Percentiles rank a stretch among this genome's conserved stretches.
phyloP scores from a whole-genome alignment of 139 green algal species.

The Astrephomene gubernaculifera region DNA sequence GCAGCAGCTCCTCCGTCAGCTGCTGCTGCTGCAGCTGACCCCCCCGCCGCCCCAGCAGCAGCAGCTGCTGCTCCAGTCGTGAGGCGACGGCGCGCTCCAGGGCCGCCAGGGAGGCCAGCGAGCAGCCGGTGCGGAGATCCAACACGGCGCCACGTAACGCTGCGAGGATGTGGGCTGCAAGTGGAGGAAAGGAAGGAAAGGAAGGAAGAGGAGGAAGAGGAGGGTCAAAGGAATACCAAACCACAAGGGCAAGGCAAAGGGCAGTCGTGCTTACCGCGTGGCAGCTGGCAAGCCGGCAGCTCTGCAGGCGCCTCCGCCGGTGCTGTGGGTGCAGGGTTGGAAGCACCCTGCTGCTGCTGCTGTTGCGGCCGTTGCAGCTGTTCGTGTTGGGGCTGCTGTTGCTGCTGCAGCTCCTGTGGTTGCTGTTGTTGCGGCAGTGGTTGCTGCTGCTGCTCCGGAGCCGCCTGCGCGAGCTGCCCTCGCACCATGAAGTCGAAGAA shows the following conservation, averaged over 20 bases:
- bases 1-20: not conserved
- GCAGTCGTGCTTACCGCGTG: no score
- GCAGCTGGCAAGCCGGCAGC: no score
- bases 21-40: not conserved
- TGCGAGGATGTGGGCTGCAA: not conserved
- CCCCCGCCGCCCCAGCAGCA: not conserved
- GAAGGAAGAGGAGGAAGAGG: no score
- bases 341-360: no score
- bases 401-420: no score
- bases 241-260: no score
- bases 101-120: not conserved
- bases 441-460: not conserved
- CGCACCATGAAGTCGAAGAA: conserved; percentile 38
- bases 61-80: not conserved
- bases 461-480: not conserved
- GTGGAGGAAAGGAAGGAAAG: no score
- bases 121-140: conserved; percentile 14
- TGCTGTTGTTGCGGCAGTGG: not conserved
- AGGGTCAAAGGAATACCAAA: no score
- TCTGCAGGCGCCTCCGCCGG: no score
- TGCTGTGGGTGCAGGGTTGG: no score
- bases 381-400: no score
- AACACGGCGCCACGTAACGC: conserved; percentile 15
- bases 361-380: no score
- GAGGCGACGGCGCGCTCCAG: conserved; percentile 8